Evolutionary conservation across 2,329 filamentous ascomycete genomes (phyloP).

Genomic region (Colletotrichum sp.): DNA sequence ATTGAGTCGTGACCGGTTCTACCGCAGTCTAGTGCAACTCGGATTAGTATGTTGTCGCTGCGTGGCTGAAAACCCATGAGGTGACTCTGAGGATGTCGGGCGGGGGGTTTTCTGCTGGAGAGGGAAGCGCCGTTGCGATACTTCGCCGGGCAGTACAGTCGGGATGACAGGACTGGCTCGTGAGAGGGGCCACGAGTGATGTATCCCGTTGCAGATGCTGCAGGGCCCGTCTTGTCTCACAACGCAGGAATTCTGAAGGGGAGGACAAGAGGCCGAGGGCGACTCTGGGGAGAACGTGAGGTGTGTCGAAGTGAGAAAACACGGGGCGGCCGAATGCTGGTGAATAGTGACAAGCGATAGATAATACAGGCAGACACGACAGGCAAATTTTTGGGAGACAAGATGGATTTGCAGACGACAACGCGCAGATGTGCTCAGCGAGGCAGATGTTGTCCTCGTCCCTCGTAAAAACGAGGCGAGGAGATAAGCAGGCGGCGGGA

Average conservation of each 20-base stretch:
- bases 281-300: background rate
- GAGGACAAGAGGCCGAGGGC: slow-evolving; percentile 2
- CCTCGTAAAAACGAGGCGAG: background rate
- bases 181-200: slow-evolving; percentile 17
- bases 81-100: background rate
- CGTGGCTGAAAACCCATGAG: background rate
- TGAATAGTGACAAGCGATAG: slow-evolving; percentile 1
- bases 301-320: slow-evolving; percentile 1
- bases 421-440: background rate
- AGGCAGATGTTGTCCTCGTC: background rate
- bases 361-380: slow-evolving; percentile 11
- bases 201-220: slow-evolving; percentile 19
- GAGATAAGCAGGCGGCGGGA: background rate
- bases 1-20: slow-evolving; percentile 7
- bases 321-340: background rate
- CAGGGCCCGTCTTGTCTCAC: slow-evolving; percentile 17
- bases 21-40: slow-evolving; percentile 15
- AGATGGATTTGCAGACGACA: background rate
- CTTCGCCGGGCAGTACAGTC: slow-evolving; percentile 10
- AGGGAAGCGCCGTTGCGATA: slow-evolving; percentile 8
- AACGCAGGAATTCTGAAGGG: background rate
- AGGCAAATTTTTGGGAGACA: background rate
- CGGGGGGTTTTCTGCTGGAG: background rate
- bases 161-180: slow-evolving; percentile 6
- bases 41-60: slow-evolving; percentile 4